Evolutionary conservation across 345 rosid genomes (phyloP), one percentile per base, ranked within the genome.

Genomic region (Eucalyptus curtisii): DNA sequence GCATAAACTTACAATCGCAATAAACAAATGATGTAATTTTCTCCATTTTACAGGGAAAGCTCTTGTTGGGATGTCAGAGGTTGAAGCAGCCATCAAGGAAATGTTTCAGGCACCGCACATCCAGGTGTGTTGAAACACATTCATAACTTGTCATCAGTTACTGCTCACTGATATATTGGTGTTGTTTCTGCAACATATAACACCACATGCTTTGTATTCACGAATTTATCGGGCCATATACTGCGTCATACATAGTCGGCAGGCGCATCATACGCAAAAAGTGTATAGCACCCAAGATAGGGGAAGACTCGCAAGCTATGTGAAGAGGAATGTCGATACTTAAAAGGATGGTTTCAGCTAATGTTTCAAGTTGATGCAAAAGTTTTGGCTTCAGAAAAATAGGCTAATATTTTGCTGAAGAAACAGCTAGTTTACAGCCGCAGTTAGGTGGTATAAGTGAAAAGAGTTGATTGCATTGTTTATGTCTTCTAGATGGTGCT

Each of bases 61-160:
- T 88, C 91, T 96, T 64, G 97, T 95, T 92, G 92, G 94, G 44
- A 96, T 97, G 96, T 90, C 92, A 81, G 98, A 95, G 86, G 96
- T 96, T 90, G 98, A 97, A 90, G 94, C 97, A 61, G 99, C 99
- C 40, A 97, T 96, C 86, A 96, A 97, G 90, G 99, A 96, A 89
- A 96, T 97, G 99, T 96, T 97, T 90, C 99, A 97, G 90, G 98
- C 99, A 85, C 99, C 99, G 91, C 99, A 97, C 93, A 94, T 97
- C 90, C 99, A 95, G 93, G 99, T 96, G 89, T 93, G 95, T 93
- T 90, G 81, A 76, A 90, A 82, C 30, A 76, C 15, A 40, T 40
- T 40, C 30, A 7, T 76, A 22, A 76, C 84, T 40, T 76, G 84
- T 76, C 9, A 12, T 40, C 47, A 40, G 47, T 76, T 22, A 40